phyloP scores from a whole-genome alignment of 139 green algal genomes.

The Deuterostichococcus epilithicus region DNA sequence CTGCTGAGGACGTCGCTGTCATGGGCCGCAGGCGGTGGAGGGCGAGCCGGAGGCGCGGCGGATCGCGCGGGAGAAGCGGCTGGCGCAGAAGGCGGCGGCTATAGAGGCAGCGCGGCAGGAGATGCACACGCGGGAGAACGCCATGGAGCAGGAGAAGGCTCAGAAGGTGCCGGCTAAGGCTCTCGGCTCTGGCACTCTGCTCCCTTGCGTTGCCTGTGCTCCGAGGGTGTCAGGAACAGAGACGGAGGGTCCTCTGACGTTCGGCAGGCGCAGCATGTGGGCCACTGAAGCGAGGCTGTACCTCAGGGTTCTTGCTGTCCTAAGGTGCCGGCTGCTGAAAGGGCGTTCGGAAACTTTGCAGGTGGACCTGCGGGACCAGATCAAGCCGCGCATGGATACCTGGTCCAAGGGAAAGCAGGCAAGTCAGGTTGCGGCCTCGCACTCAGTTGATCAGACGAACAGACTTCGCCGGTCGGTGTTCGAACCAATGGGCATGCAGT shows the following conservation, averaged over 20 bases:
- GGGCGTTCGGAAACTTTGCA: neutral
- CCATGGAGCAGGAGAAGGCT: conserved; percentile 39
- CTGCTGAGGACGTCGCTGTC: too few species aligned
- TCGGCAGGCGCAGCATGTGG: neutral
- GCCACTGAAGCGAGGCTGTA: neutral
- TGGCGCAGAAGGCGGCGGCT: conserved; percentile 33
- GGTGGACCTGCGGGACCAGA: conserved; percentile 46
- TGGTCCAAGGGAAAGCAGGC: conserved; percentile 49
- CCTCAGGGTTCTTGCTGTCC: too few species aligned
- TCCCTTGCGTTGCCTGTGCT: too few species aligned
- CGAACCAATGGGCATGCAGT: too few species aligned
- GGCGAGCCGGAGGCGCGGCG: conserved; percentile 39
- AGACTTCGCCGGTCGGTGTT: too few species aligned
- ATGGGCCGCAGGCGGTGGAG: conserved; percentile 1
- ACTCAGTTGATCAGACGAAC: too few species aligned
- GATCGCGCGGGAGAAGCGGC: conserved; percentile 24
- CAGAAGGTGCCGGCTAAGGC: conserved; percentile 26
- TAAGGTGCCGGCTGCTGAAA: neutral
- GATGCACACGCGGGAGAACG: conserved; percentile 49
- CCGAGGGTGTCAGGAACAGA: too few species aligned
- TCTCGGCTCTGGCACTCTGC: too few species aligned
- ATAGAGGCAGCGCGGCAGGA: conserved; percentile 39
- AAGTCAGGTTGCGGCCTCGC: too few species aligned
- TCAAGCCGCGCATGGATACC: conserved; percentile 54
- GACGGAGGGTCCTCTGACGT: too few species aligned